Evolutionary conservation across 163 green algal genomes (phyloP).

Genomic region (Trebouxiophyceae sp.): DNA sequence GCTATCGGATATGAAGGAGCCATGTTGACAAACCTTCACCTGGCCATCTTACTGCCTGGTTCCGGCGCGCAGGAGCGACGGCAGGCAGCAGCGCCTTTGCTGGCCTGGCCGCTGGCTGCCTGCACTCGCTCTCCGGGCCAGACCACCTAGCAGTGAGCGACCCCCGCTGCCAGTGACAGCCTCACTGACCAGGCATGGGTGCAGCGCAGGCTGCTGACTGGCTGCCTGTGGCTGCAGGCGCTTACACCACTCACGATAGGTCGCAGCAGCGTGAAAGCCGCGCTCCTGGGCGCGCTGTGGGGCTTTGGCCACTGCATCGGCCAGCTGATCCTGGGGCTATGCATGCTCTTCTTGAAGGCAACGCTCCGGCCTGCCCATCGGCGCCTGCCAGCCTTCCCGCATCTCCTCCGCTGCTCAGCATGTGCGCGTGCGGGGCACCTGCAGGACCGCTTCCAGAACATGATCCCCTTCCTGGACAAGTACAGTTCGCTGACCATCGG

Average conservation of each 20-base stretch:
- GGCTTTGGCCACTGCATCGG: constrained; percentile 93
- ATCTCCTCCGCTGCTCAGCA: too few species aligned
- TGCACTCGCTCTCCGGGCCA: constrained; percentile 93
- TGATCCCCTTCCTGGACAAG: constrained; percentile 67
- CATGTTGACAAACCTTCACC: too few species aligned
- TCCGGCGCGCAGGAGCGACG: too few species aligned
- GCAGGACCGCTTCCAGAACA: constrained; percentile 65
- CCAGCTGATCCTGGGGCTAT: constrained; percentile 89
- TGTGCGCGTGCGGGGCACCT: too few species aligned
- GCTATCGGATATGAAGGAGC: too few species aligned
- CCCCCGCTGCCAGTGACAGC: too few species aligned
- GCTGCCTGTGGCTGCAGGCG: constrained; percentile 65
- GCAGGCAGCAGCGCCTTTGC: constrained; percentile 29
- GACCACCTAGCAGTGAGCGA: constrained; percentile 86
- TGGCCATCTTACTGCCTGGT: too few species aligned
- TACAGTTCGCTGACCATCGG: constrained; percentile 76
- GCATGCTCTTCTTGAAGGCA: constrained; percentile 88
- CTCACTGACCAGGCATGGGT: constrained; percentile 3
- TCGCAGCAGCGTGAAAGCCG: constrained; percentile 54
- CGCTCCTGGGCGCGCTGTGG: constrained; percentile 88
- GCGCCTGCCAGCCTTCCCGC: too few species aligned
- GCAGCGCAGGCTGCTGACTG: too few species aligned
- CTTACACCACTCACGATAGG: constrained; percentile 93
- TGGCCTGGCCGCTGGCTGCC: constrained; percentile 82
- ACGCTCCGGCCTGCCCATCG: not conserved